These are phyloP conservation scores for Pythium phragmiticola DNA, from an alignment of 352 stramenopile species.

Conservation along the genomic window DNA sequence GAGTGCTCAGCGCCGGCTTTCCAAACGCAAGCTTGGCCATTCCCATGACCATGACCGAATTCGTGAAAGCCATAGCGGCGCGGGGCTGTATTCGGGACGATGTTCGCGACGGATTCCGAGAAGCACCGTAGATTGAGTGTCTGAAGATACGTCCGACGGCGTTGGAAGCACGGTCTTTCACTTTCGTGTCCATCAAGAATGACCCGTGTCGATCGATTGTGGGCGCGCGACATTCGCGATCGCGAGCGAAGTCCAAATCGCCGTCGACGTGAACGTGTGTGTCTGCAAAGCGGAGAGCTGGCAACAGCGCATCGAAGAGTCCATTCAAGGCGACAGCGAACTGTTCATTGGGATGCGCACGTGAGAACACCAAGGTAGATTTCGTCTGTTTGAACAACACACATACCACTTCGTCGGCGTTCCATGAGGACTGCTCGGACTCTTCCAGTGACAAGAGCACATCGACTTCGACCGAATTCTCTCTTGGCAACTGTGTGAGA, in stretches of 20 bases:
- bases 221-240: constrained; percentile 1
- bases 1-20: not conserved
- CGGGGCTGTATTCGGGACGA: constrained; percentile 18
- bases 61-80: constrained; percentile 22
- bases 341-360: not conserved
- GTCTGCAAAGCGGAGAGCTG: not conserved
- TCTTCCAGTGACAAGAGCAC: constrained; percentile 2
- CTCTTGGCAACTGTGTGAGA: not conserved
- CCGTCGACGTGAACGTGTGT: constrained; percentile 10
- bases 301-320: constrained; percentile 17
- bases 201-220: constrained; percentile 23
- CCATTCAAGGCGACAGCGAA: constrained; percentile 15
- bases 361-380: not conserved
- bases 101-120: constrained; percentile 16
- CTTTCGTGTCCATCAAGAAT: constrained; percentile 14
- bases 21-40: constrained; percentile 23
- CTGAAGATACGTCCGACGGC: constrained; percentile 7
- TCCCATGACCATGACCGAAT: constrained; percentile 29
- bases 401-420: constrained; percentile 11
- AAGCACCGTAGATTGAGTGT: constrained; percentile 4
- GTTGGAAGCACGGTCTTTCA: constrained; percentile 18
- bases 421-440: not conserved
- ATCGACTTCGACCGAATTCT: constrained; percentile 13
- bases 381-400: not conserved
- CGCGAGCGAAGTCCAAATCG: constrained; percentile 8